A percentile compares a stretch with the other conserved stretches of the same genome.
phyloP scores from a whole-genome alignment of 768 basidiomycete genomes.

The Mycena kentingensis region DNA sequence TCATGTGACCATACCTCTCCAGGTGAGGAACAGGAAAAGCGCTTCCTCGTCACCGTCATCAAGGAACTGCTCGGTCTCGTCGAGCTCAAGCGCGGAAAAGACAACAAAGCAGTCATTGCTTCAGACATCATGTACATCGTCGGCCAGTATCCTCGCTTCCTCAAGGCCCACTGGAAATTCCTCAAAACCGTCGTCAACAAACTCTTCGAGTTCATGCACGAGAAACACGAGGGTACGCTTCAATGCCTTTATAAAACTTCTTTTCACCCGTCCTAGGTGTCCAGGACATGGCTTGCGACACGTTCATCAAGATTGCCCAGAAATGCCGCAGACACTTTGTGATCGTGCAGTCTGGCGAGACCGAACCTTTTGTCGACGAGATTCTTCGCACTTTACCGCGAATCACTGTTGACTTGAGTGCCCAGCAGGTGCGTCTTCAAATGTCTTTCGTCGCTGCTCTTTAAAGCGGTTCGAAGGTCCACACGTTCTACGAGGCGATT shows the following conservation, averaged over 20 bases:
- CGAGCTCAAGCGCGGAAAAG: constrained; percentile 98
- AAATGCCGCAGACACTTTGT: constrained; percentile 98
- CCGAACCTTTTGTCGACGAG: constrained; percentile 97
- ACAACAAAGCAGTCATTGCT: constrained; percentile 98
- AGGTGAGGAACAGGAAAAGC: constrained; percentile 99
- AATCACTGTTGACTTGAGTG: constrained; percentile 91
- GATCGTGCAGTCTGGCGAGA: constrained; percentile 96
- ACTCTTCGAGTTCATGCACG: constrained; percentile 99
- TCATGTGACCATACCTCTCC: not conserved
- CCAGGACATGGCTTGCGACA: constrained; percentile 99
- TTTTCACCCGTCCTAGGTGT: constrained; percentile 59
- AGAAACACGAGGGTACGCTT: constrained; percentile 87
- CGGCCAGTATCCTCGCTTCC: constrained; percentile 98
- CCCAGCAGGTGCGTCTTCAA: constrained; percentile 66
- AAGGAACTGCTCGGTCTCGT: constrained; percentile 95
- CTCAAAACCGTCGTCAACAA: constrained; percentile 99
- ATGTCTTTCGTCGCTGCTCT: not conserved
- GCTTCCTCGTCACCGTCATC: constrained; percentile 98
- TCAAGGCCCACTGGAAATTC: constrained; percentile 99
- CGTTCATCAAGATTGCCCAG: constrained; percentile 99
- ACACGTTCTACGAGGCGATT: constrained; percentile 98
- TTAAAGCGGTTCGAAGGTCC: constrained; percentile 53
- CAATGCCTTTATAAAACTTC: not conserved
- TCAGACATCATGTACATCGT: constrained; percentile 99
- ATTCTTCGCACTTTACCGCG: constrained; percentile 88